phyloP scores from a whole-genome alignment of 1,284 basidiomycete species.

The Stereum hirsutum region DNA sequence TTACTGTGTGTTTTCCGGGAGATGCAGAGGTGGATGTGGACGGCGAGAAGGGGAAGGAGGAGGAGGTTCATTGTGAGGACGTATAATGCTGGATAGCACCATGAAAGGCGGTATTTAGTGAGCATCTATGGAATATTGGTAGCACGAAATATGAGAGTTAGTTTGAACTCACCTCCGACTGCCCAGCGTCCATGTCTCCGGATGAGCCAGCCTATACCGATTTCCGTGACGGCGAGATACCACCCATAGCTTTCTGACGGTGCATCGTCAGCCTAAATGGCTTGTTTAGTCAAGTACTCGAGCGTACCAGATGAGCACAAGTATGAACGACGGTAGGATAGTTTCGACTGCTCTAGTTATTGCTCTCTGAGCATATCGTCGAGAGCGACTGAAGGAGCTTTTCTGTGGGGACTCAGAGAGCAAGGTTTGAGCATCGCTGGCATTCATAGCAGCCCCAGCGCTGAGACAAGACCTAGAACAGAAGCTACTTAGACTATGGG shows the following conservation, averaged over 20 bases:
- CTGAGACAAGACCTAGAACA: too few species aligned
- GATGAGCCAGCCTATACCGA: conserved; percentile 34
- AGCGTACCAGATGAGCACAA: conserved; percentile 10
- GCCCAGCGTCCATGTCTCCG: conserved; percentile 17
- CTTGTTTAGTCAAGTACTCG: not conserved
- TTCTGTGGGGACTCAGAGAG: too few species aligned
- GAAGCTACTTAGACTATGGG: too few species aligned
- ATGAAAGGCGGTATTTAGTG: not conserved
- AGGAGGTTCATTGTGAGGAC: conserved; percentile 19
- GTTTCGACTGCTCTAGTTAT: conserved; percentile 5
- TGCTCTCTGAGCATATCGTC: too few species aligned
- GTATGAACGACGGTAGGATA: conserved; percentile 7
- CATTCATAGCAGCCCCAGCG: too few species aligned
- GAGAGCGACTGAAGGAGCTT: too few species aligned
- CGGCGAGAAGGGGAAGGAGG: conserved; percentile 18
- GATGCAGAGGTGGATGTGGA: conserved; percentile 28
- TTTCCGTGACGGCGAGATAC: conserved; percentile 27
- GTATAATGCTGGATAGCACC: conserved; percentile 22
- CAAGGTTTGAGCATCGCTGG: too few species aligned
- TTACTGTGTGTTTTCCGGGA: conserved; percentile 25
- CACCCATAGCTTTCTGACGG: conserved; percentile 8
- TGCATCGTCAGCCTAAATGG: not conserved
- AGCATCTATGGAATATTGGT: not conserved
- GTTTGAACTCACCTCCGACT: conserved; percentile 22
- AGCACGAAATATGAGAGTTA: conserved; percentile 1